These are phyloP conservation scores for Fistulifera solaris DNA, from an alignment of 108 stramenopile species.

Conservation along the genomic window DNA sequence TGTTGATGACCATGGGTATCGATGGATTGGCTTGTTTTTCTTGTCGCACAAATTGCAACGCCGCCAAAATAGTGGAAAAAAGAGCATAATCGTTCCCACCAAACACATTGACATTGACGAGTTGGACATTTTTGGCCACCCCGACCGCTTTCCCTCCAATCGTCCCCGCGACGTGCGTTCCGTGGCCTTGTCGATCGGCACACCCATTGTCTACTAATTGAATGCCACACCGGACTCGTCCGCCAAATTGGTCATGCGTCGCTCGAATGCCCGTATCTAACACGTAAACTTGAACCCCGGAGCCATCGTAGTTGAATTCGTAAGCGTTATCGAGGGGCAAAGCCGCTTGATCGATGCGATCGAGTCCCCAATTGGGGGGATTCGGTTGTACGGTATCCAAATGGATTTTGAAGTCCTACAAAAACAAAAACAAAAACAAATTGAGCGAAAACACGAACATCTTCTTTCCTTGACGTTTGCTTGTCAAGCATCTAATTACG, in stretches of 20 bases:
- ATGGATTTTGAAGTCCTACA: too few relatives aligned
- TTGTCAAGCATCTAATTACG: too few relatives aligned
- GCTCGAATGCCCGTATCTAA: not conserved
- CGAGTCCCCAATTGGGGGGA: not conserved
- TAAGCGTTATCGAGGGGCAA: not conserved
- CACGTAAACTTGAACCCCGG: conserved; percentile 2
- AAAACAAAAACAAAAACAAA: too few relatives aligned
- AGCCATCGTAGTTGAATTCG: not conserved
- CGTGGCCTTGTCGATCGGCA: conserved; percentile 25
- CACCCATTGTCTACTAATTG: not conserved
- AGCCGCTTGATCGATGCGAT: not conserved
- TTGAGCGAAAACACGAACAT: too few relatives aligned
- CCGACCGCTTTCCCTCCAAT: conserved; percentile 18
- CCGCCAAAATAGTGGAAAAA: not conserved
- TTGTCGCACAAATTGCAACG: not conserved
- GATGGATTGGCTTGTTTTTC: not conserved
- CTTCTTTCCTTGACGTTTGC: too few relatives aligned
- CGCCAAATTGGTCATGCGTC: not conserved
- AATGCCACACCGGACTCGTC: not conserved
- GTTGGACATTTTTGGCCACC: conserved; percentile 3
- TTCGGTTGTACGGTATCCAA: too few relatives aligned
- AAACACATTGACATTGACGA: conserved; percentile 22
- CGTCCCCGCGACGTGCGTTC: conserved; percentile 40
- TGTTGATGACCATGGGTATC: not conserved
- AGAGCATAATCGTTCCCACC: not conserved